These are phyloP conservation scores for Guillardia theta DNA, from an alignment of 78 protist genomes.

Conservation along the genomic window DNA sequence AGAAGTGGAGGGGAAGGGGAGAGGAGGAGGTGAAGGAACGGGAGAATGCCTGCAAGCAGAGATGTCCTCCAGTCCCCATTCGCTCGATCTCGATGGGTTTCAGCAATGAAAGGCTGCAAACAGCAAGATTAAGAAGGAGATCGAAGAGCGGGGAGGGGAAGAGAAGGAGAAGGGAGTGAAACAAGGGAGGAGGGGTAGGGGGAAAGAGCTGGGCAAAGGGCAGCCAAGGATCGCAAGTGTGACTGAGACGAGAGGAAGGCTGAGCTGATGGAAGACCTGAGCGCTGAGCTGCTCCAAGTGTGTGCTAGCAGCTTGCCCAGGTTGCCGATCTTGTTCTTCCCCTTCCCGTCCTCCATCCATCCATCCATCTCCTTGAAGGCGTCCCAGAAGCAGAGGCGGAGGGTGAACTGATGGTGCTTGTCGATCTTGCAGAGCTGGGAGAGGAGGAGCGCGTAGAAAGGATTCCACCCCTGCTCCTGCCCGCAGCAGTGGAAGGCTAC, in stretches of 20 bases:
- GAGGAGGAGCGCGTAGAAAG: slow-evolving; percentile 13
- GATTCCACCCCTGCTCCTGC: slow-evolving; percentile 6
- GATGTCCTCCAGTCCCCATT: neutral
- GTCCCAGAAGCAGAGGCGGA: slow-evolving; percentile 20
- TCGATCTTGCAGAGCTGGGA: neutral
- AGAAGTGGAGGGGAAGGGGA: too few species aligned
- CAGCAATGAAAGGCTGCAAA: neutral
- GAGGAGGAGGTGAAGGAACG: too few species aligned
- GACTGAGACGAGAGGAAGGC: neutral
- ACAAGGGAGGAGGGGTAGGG: neutral
- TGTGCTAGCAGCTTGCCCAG: neutral
- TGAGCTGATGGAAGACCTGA: neutral
- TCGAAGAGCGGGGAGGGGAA: neutral
- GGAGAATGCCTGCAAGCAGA: too few species aligned
- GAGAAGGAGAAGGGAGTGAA: too few species aligned
- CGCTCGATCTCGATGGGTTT: neutral
- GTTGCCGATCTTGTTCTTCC: neutral
- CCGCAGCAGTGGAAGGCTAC: slow-evolving; percentile 18
- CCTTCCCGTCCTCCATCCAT: neutral
- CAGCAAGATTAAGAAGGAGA: neutral
- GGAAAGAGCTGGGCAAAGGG: neutral
- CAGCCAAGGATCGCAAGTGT: neutral
- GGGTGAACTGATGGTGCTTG: slow-evolving; percentile 24
- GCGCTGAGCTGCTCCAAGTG: neutral
- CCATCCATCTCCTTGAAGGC: neutral